These are phyloP conservation scores for Trichoderma polysporum DNA, from an alignment of 2,329 filamentous ascomycete genomes.

Conservation along the genomic window DNA sequence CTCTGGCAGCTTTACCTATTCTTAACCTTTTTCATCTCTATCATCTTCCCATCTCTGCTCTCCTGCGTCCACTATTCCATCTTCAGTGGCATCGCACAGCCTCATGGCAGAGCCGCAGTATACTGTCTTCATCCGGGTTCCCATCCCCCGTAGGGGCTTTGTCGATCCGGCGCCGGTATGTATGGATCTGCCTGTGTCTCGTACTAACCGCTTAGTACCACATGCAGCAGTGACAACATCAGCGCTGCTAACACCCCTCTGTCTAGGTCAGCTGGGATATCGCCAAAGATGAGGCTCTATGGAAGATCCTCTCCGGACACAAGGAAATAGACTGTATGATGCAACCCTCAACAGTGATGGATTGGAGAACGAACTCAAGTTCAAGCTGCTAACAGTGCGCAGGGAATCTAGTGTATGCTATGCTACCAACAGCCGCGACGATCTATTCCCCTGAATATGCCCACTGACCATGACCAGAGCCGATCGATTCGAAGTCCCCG, in stretches of 20 bases:
- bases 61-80: background rate
- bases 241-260: background rate
- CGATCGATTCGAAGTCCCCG: slow-evolving; percentile 75
- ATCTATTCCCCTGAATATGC: background rate
- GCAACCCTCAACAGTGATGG: background rate
- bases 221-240: background rate
- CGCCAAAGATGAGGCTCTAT: slow-evolving; percentile 81
- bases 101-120: slow-evolving; percentile 55
- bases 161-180: slow-evolving; percentile 82
- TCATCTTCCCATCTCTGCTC: background rate
- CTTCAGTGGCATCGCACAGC: background rate
- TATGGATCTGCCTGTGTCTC: too few species aligned
- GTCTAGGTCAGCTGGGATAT: slow-evolving; percentile 83
- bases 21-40: slow-evolving; percentile 3
- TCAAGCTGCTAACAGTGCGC: slow-evolving; percentile 4
- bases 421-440: background rate
- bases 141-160: slow-evolving; percentile 83
- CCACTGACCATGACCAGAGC: slow-evolving; percentile 50
- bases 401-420: slow-evolving; percentile 74
- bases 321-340: slow-evolving; percentile 81
- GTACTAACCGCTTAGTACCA: background rate
- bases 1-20: background rate
- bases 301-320: slow-evolving; percentile 84
- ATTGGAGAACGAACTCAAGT: background rate
- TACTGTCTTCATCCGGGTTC: slow-evolving; percentile 86